Conservation (phyloP, 2,329 filamentous ascomycete species). For the Arthroderma sp. region DNA sequence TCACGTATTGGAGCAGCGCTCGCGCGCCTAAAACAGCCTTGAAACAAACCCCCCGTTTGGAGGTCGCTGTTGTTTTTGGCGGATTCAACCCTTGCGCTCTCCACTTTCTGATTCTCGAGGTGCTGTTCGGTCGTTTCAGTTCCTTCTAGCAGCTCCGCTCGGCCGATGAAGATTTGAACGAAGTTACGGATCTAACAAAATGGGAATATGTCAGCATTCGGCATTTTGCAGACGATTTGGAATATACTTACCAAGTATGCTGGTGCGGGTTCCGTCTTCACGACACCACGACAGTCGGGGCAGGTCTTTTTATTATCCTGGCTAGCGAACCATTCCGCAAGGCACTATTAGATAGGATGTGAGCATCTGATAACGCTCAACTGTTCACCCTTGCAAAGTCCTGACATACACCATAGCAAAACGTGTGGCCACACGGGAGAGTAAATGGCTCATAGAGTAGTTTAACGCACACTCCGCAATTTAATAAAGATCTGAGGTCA, state of each 20-base stretch:
- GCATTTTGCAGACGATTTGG: neutral
- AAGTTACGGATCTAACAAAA: slow-evolving; percentile 46
- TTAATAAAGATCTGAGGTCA: slow-evolving; percentile 46
- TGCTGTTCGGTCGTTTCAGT: slow-evolving; percentile 53
- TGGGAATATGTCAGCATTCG: slow-evolving; percentile 1
- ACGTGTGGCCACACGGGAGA: slow-evolving; percentile 55
- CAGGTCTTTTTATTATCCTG: slow-evolving; percentile 50
- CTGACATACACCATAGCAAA: slow-evolving; percentile 50
- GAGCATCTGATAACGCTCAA: neutral
- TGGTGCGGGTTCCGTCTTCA: slow-evolving; percentile 47
- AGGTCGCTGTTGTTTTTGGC: slow-evolving; percentile 44
- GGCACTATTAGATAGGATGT: slow-evolving; percentile 32
- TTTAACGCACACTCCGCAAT: slow-evolving; percentile 56
- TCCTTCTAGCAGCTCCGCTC: slow-evolving; percentile 47
- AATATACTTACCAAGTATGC: slow-evolving; percentile 44
- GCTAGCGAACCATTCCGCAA: slow-evolving; percentile 42
- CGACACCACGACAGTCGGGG: slow-evolving; percentile 51
- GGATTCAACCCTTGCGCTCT: slow-evolving; percentile 44
- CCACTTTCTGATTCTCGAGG: slow-evolving; percentile 42
- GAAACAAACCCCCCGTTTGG: slow-evolving; percentile 46
- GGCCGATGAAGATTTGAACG: slow-evolving; percentile 48
- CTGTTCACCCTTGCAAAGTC: neutral
- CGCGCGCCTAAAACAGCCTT: slow-evolving; percentile 42
- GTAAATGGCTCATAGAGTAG: slow-evolving; percentile 58
- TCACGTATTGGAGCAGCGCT: slow-evolving; percentile 37